Evolutionary conservation across 108 stramenopile species (phyloP), one percentile per base, ranked within the genome.

Genomic region (Skeletonema costatum): DNA sequence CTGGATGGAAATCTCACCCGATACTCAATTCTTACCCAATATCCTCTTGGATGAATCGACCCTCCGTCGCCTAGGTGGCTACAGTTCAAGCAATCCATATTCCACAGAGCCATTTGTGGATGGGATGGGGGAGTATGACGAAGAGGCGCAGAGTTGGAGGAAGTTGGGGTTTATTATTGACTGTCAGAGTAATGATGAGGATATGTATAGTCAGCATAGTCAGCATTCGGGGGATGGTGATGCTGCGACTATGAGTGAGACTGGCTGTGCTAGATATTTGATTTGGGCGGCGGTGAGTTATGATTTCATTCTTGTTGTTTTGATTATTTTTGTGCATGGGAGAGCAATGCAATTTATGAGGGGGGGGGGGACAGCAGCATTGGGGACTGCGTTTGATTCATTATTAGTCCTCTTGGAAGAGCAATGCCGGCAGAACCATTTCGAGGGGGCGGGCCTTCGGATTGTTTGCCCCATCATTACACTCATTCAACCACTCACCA

Each of bases 281-380:
- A 64, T 92, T 66, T 89, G 89, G 88, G 91, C 88, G 11, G 88
- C 87, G 71, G 85, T 85, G 69, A 85, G 85, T 42, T 42, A 13
- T n/a, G n/a, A n/a, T n/a, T n/a, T n/a, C n/a, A n/a, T n/a, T n/a
- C n/a, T 42, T 42, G 12, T 13, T 13, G 13, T 42, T 42, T 2
- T 42, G 14, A 0, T 42, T 42, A 11, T 42, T 42, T 8, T 12
- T 7, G 5, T 6, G 1, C 6, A 6, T 36, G 35, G 35, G 4
- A 6, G 35, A 36, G 35, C 6, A 36, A 6, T 5, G 6, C 35
- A 0, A 36, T 25, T 25, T 0, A 36, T 36, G 35, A 6, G 35
- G 35, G 35, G 6, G 35, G 35, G 35, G 35, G 35, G 35, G 6
- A n/a, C 25, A 25, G 25, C 25, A 25, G 25, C 25, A 25, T 25